phyloP scores from a whole-genome alignment of 1,139 yeast genomes.

The Kurtzmaniella quercitrusa region DNA sequence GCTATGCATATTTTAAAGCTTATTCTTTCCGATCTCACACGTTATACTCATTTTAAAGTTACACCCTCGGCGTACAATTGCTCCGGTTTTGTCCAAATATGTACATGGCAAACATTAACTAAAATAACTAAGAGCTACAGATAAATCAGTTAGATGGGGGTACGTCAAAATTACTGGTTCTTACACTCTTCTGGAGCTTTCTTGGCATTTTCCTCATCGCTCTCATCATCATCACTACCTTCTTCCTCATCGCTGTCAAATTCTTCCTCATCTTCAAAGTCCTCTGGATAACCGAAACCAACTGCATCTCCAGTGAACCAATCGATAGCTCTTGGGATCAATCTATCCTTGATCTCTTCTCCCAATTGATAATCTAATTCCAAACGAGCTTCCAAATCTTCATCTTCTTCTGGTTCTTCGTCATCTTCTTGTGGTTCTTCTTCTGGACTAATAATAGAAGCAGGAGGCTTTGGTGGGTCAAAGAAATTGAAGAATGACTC shows the following conservation, averaged over 20 bases:
- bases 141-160: not conserved
- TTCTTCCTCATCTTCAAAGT: conserved; percentile 46
- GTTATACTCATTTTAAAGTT: not conserved
- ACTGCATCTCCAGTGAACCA: conserved; percentile 99
- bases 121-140: not conserved
- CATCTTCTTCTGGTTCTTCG: conserved; percentile 61
- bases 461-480: conserved; percentile 84
- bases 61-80: not conserved
- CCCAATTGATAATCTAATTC: conserved; percentile 95
- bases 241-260: conserved; percentile 46
- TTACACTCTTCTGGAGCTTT: conserved; percentile 84
- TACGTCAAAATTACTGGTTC: conserved; percentile 43
- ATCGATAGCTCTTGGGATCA: conserved; percentile 93
- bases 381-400: conserved; percentile 75
- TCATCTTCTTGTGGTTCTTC: conserved; percentile 30
- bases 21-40: not conserved
- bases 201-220: conserved; percentile 33
- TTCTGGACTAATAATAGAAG: conserved; percentile 38
- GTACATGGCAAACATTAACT: not conserved
- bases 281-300: conserved; percentile 46
- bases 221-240: conserved; percentile 39
- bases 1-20: not conserved
- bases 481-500: conserved; percentile 95
- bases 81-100: not conserved
- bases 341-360: conserved; percentile 92